Percentiles rank a stretch among this genome's conserved stretches.
Evolutionary conservation across 2,329 filamentous ascomycete genomes (phyloP).

Genomic region (Aspergillus aculeatus): DNA sequence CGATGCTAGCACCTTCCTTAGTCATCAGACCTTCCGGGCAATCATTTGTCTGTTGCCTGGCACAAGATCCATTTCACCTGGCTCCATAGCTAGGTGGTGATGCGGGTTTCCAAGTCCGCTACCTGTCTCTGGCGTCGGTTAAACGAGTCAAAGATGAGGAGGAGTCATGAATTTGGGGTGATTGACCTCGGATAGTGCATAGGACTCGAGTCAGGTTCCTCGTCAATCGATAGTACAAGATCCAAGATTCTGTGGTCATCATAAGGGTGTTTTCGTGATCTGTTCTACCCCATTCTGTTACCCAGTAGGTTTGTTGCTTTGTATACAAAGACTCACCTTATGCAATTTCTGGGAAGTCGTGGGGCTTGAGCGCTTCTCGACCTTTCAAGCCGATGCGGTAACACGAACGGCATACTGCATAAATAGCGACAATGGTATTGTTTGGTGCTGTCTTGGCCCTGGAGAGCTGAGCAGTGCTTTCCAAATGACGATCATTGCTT

Average conservation of each 20-base stretch:
- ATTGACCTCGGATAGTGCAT: background rate
- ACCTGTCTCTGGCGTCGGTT: background rate
- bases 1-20: too few species aligned
- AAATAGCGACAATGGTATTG: conserved; percentile 1
- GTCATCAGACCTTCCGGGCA: background rate
- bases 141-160: background rate
- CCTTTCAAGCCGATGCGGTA: background rate
- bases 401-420: background rate
- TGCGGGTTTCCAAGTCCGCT: too few species aligned
- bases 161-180: background rate
- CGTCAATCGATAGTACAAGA: background rate
- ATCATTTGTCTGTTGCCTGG: background rate
- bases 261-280: background rate
- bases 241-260: background rate
- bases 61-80: background rate
- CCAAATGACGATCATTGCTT: background rate
- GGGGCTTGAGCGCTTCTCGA: background rate
- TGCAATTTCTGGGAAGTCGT: background rate
- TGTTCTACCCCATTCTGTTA: background rate
- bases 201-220: background rate
- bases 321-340: background rate
- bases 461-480: background rate
- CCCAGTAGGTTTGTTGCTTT: background rate
- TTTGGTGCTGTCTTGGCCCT: background rate
- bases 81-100: background rate